These are phyloP conservation scores for Byssoonygena ceratinophila DNA, from an alignment of 2,329 filamentous ascomycete genomes.

Conservation along the genomic window DNA sequence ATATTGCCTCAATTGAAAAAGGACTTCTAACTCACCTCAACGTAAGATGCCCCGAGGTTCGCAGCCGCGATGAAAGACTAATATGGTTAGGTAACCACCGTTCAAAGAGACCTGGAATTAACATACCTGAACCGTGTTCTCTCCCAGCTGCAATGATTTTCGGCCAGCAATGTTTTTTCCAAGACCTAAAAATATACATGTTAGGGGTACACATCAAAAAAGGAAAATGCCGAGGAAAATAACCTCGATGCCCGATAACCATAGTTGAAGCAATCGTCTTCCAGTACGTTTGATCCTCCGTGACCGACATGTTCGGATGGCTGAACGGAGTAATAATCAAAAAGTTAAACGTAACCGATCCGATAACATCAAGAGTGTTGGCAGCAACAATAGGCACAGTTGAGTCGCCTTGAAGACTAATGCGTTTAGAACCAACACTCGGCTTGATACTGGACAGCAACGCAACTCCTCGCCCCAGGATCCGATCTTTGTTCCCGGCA, in stretches of 20 bases:
- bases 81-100: constrained; percentile 15
- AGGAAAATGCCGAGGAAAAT: constrained; percentile 12
- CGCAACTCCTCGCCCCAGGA: constrained; percentile 80
- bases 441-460: constrained; percentile 78
- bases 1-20: neutral
- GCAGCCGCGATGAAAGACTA: constrained; percentile 90
- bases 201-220: constrained; percentile 9
- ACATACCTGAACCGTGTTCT: constrained; percentile 68
- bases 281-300: constrained; percentile 89
- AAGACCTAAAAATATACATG: constrained; percentile 45
- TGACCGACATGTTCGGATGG: constrained; percentile 88
- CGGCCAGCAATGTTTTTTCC: constrained; percentile 82
- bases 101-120: neutral
- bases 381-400: constrained; percentile 82
- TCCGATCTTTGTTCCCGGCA: constrained; percentile 65
- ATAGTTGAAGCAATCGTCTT: constrained; percentile 82
- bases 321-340: constrained; percentile 86
- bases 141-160: constrained; percentile 82
- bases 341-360: constrained; percentile 93
- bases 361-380: constrained; percentile 77
- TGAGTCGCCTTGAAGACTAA: constrained; percentile 82
- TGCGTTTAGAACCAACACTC: constrained; percentile 71
- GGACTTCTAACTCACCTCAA: constrained; percentile 42
- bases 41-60: constrained; percentile 70
- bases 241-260: constrained; percentile 58